Evolutionary conservation across 1,284 basidiomycete genomes (phyloP), one percentile per base, ranked within the genome.

Genomic region (Grifola frondosa): DNA sequence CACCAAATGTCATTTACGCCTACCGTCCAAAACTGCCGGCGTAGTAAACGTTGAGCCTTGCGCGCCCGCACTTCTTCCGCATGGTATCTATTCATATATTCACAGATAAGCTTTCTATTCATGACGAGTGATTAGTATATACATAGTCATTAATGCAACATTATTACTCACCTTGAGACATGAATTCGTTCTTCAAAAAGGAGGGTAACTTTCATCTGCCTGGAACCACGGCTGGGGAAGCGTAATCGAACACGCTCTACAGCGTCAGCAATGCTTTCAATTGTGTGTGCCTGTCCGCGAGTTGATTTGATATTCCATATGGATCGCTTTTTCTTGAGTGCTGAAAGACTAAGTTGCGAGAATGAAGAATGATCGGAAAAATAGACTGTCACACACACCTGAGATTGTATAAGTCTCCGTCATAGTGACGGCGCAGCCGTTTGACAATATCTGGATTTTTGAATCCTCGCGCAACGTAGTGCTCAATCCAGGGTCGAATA

Each of bases 1-100:
- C 65, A 56, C 61, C 64, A 66, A 1, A 67, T 20, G 32, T 71
- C 63, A 32, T 68, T 69, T 0, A 69, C 60, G 0, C 71, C 70
- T 4, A 67, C 67, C 3, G 63, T 46, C 56, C 58, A 69, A 40
- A 67, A 72, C 0, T 30, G 39, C 6, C 53, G 55, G 5, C 61
- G 50, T n/a, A 58, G 57, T 3, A 68, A 43, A n/a, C n/a, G n/a
- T 17, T 32, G n/a, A 9, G 30, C 30, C 15, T 32, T 32, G 30
- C 15, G 30, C 15, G 8, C 15, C 8, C 19, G 8, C 8, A 32
- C 30, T 12, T 12, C 15, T 9, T 9, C 30, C 8, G 30, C 13
- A n/a, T 32, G 13, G n/a, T 9, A 9, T 9, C n/a, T 9, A n/a
- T n/a, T n/a, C n/a, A n/a, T n/a, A n/a, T n/a, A n/a, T n/a, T n/a